Percentiles rank a stretch among this genome's conserved stretches.
These are phyloP conservation scores for Starmerella apicola DNA, from an alignment of 805 yeast genomes.

Conservation along the genomic window DNA sequence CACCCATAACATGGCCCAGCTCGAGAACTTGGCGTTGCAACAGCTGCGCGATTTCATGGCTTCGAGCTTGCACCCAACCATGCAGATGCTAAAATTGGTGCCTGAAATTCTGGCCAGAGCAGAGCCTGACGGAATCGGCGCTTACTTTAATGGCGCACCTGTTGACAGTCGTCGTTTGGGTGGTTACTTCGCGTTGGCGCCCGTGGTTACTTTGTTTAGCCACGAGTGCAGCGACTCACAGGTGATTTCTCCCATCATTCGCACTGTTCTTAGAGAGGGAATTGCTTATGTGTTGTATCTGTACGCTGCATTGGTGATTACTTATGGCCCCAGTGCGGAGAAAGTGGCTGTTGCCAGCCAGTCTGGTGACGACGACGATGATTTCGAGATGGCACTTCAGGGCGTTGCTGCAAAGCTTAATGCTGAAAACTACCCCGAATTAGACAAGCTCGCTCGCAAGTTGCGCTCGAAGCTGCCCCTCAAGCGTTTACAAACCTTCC, in stretches of 20 bases:
- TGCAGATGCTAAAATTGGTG: conserved; percentile 52
- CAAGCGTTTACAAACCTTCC: conserved; percentile 18
- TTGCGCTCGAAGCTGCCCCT: conserved; percentile 19
- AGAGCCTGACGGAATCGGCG: conserved; percentile 31
- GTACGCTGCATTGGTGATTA: conserved; percentile 36
- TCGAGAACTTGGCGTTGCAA: conserved; percentile 35
- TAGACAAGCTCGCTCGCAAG: conserved; percentile 16
- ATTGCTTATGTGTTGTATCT: conserved; percentile 45
- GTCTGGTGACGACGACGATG: conserved; percentile 28
- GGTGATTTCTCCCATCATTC: conserved; percentile 53
- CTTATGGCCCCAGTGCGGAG: conserved; percentile 1
- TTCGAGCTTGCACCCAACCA: conserved; percentile 50
- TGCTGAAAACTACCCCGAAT: conserved; percentile 12
- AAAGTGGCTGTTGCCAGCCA: background rate
- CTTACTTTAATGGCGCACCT: conserved; percentile 1
- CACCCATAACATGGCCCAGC: conserved; percentile 28
- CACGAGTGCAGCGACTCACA: conserved; percentile 48
- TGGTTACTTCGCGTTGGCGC: conserved; percentile 53
- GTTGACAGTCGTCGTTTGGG: conserved; percentile 33
- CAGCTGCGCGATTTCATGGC: conserved; percentile 75
- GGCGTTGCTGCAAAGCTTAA: conserved; percentile 20
- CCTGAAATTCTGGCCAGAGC: conserved; percentile 43
- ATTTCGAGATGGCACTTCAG: conserved; percentile 32
- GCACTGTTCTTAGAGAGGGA: conserved; percentile 47
- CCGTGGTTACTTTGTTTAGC: conserved; percentile 63